Evolutionary conservation across 306 rosid species (phyloP).

Genomic region (Betula pendula): DNA sequence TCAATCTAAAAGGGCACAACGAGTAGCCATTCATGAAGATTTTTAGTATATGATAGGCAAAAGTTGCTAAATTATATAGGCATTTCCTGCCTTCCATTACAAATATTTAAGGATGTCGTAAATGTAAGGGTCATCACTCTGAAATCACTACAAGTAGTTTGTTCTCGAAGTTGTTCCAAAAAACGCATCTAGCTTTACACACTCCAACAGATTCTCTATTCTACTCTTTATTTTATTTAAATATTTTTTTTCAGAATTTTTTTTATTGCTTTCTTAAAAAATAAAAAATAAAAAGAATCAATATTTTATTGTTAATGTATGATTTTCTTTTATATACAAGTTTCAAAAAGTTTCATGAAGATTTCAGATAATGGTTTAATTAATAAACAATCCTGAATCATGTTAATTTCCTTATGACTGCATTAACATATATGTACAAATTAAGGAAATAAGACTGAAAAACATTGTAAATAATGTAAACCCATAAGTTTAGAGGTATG

Average conservation of each 20-base stretch:
- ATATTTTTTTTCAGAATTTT: no score
- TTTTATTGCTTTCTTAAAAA: no score
- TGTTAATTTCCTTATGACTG: background rate
- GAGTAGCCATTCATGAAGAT: background rate
- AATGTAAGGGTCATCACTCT: background rate
- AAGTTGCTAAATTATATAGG: background rate
- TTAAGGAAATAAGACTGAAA: background rate
- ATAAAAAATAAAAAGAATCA: no score
- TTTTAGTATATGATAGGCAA: no score
- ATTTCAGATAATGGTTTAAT: background rate
- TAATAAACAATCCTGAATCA: background rate
- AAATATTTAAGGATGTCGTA: background rate
- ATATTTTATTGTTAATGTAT: no score
- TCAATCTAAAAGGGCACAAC: conserved; percentile 21
- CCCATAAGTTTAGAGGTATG: no score
- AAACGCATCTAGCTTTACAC: background rate
- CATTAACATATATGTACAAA: background rate
- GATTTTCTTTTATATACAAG: background rate
- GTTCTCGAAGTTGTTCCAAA: background rate
- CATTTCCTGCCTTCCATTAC: background rate
- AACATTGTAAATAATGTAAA: background rate
- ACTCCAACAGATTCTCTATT: no score
- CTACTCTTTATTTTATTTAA: no score
- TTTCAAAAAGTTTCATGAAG: background rate
- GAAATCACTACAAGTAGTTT: background rate